These are phyloP conservation scores for Theobroma grandiflorum DNA, from an alignment of 441 rosid species.

Conservation along the genomic window DNA sequence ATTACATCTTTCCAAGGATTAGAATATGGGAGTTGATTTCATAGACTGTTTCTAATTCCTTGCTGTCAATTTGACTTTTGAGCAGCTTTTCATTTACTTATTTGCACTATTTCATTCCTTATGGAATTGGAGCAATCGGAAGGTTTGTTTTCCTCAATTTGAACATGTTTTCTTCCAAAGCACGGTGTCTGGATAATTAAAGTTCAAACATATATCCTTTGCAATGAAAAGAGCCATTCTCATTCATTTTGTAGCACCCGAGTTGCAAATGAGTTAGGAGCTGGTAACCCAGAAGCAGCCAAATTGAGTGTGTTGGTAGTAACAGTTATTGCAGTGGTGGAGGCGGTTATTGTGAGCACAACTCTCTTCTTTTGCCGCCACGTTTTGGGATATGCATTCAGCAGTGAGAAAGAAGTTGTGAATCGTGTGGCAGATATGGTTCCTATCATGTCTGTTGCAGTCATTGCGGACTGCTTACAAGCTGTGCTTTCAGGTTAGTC, in stretches of 20 bases:
- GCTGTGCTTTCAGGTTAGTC: conserved; percentile 45
- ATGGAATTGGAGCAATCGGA: conserved; percentile 42
- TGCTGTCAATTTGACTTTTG: background rate
- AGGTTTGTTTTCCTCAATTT: conserved; percentile 26
- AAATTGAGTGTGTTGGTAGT: conserved; percentile 33
- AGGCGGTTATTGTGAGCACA: conserved; percentile 29
- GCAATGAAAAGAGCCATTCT: background rate
- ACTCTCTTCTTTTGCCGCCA: conserved; percentile 39
- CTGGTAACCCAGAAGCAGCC: conserved; percentile 44
- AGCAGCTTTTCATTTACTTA: conserved; percentile 30
- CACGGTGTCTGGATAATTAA: background rate
- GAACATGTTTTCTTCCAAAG: background rate
- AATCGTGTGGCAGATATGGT: conserved; percentile 40
- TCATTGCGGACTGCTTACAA: conserved; percentile 48
- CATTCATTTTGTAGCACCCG: conserved; percentile 38
- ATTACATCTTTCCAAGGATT: background rate
- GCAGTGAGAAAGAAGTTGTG: conserved; percentile 39
- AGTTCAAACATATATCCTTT: background rate
- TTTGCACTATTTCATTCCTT: conserved; percentile 44
- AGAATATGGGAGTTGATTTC: background rate
- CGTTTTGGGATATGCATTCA: conserved; percentile 45
- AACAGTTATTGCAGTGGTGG: conserved; percentile 31
- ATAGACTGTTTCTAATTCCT: background rate
- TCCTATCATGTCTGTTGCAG: conserved; percentile 43
- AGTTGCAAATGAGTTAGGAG: conserved; percentile 50